phyloP scores from a whole-genome alignment of 2,329 filamentous ascomycete genomes.

The Fusarium sp. region DNA sequence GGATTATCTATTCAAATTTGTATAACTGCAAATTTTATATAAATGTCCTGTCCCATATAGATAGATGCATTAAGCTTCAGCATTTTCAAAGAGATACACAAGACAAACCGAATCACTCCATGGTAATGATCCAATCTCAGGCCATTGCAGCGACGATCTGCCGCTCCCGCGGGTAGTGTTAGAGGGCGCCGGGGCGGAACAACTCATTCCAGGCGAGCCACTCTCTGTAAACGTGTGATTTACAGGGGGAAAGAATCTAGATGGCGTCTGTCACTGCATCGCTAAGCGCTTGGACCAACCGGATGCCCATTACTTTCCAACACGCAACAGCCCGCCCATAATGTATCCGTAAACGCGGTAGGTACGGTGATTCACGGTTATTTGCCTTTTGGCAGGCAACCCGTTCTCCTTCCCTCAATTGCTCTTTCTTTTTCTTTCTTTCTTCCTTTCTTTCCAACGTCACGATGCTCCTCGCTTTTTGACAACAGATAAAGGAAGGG shows the following conservation, averaged over 20 bases:
- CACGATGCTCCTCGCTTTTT: not conserved
- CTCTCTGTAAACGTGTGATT: not conserved
- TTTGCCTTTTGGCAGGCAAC: conserved; percentile 37
- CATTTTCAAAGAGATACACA: not conserved
- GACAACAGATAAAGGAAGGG: not conserved
- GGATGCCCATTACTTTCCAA: not conserved
- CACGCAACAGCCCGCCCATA: conserved; percentile 16
- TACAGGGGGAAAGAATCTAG: not conserved
- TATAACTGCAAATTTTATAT: not conserved
- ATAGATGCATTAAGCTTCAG: not conserved
- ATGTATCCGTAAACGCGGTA: conserved; percentile 21
- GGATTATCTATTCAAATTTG: not conserved
- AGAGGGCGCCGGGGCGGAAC: conserved; percentile 20
- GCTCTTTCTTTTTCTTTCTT: conserved; percentile 7
- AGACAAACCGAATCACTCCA: not conserved
- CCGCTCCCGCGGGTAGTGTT: not conserved
- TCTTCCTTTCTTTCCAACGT: not conserved
- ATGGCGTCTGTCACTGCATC: conserved; percentile 5
- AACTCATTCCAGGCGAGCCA: conserved; percentile 17
- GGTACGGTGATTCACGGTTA: not conserved
- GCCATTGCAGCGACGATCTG: not conserved
- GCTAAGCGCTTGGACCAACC: conserved; percentile 38
- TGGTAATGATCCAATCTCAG: not conserved
- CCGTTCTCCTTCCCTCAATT: conserved; percentile 13
- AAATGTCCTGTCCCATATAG: not conserved